These are phyloP conservation scores for Scorias spongiosa DNA, from an alignment of 2,329 filamentous ascomycete genomes.

Conservation along the genomic window DNA sequence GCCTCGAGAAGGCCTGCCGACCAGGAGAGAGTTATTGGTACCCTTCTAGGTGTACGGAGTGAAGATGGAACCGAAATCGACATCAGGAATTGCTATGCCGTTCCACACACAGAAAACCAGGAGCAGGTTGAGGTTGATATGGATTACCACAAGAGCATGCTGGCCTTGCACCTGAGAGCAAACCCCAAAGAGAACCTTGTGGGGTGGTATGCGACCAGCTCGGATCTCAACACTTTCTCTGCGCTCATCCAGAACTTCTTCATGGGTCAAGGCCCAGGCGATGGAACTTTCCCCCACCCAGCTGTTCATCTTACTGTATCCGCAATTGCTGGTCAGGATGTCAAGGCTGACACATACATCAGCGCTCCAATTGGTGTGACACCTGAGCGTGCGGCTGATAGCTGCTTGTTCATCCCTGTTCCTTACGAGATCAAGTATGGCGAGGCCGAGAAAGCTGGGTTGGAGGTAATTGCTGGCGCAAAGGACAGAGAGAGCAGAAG, in stretches of 20 bases:
- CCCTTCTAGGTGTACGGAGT: conserved; percentile 78
- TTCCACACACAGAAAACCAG: conserved; percentile 94
- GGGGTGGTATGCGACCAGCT: conserved; percentile 95
- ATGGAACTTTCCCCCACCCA: conserved; percentile 94
- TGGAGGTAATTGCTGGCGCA: conserved; percentile 73
- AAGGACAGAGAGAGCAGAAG: conserved; percentile 63
- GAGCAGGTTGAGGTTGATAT: conserved; percentile 99
- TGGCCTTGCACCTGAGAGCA: conserved; percentile 82
- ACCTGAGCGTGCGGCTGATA: conserved; percentile 85
- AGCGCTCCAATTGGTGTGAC: conserved; percentile 89
- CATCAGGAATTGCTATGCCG: conserved; percentile 91
- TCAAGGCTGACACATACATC: conserved; percentile 88
- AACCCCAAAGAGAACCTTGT: conserved; percentile 87
- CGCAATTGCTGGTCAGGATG: conserved; percentile 73
- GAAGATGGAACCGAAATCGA: conserved; percentile 96
- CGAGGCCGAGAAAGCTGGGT: conserved; percentile 58
- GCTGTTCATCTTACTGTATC: conserved; percentile 92
- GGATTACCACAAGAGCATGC: conserved; percentile 99
- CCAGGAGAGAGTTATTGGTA: conserved; percentile 92
- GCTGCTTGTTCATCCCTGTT: conserved; percentile 93
- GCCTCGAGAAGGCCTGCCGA: conserved; percentile 81
- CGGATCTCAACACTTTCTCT: conserved; percentile 95
- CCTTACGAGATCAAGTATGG: conserved; percentile 87
- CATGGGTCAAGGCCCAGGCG: conserved; percentile 62
- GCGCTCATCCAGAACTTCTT: conserved; percentile 99